phyloP scores from a whole-genome alignment of 352 stramenopile species.

The Phytopythium delawarense region DNA sequence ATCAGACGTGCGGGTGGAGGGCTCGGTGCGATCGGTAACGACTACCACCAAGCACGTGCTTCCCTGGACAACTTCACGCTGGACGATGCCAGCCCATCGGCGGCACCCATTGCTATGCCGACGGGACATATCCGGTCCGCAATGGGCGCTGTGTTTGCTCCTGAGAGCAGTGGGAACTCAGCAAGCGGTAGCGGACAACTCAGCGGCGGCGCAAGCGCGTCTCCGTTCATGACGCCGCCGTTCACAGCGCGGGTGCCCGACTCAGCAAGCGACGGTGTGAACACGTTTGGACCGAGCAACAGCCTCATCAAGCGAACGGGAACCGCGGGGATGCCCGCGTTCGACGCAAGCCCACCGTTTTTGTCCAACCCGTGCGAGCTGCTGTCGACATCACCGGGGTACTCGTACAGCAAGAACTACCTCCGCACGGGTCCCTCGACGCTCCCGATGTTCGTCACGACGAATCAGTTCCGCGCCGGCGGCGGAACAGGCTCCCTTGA shows the following conservation, averaged over 20 bases:
- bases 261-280: not conserved
- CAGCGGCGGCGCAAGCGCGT: conserved; percentile 9
- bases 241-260: conserved; percentile 15
- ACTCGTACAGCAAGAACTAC: conserved; percentile 72
- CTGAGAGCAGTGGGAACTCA: conserved; percentile 7
- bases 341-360: conserved; percentile 55
- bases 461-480: conserved; percentile 37
- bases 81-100: conserved; percentile 14
- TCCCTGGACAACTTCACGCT: conserved; percentile 73
- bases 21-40: conserved; percentile 7
- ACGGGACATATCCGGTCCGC: not conserved
- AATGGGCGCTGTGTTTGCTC: conserved; percentile 8
- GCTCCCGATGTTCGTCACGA: conserved; percentile 55
- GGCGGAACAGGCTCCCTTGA: conserved; percentile 11
- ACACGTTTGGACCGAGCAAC: conserved; percentile 1
- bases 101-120: not conserved
- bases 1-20: conserved; percentile 4
- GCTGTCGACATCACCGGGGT: conserved; percentile 66
- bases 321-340: conserved; percentile 21
- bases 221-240: conserved; percentile 27
- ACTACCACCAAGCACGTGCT: conserved; percentile 25
- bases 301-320: conserved; percentile 8
- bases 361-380: conserved; percentile 64
- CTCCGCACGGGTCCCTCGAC: conserved; percentile 36
- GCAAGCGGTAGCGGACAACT: not conserved